Evolutionary conservation across 352 stramenopile genomes (phyloP).

Genomic region (Globisporangium orthogonon): DNA sequence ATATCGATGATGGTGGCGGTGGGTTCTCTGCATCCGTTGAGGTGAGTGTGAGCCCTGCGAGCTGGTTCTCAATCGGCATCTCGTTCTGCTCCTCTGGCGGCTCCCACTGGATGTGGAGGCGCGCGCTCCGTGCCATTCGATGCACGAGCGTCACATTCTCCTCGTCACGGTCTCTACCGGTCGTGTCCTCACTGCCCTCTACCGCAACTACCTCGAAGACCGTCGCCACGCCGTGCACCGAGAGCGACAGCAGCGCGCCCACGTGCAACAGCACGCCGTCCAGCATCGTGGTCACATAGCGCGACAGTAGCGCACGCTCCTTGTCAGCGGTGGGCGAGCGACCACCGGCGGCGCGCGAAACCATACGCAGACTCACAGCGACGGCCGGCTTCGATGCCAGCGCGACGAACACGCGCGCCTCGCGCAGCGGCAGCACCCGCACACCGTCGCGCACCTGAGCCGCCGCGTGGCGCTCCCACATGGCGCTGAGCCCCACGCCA

Average conservation of each 20-base stretch:
- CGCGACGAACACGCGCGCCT: constrained; percentile 4
- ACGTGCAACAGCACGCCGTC: constrained; percentile 50
- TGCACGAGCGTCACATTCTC: constrained; percentile 1
- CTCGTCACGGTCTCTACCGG: neutral
- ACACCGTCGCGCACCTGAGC: constrained; percentile 16
- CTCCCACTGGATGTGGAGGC: neutral
- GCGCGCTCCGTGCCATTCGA: constrained; percentile 3
- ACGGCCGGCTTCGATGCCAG: constrained; percentile 13
- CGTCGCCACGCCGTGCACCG: constrained; percentile 48
- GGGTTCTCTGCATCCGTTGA: neutral
- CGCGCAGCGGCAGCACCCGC: constrained; percentile 15
- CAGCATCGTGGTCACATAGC: constrained; percentile 62
- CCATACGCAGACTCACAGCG: constrained; percentile 27
- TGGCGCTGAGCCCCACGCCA: constrained; percentile 53
- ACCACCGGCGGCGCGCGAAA: constrained; percentile 24
- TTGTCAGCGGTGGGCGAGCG: constrained; percentile 35
- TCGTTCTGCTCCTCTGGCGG: neutral
- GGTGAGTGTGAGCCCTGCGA: constrained; percentile 4
- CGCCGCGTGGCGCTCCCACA: constrained; percentile 60
- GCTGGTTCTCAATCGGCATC: neutral
- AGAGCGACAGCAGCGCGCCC: constrained; percentile 44
- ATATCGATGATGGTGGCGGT: neutral
- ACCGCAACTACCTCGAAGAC: constrained; percentile 39
- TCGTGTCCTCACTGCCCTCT: constrained; percentile 9
- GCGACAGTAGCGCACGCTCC: constrained; percentile 40